Evolutionary conservation across 306 rosid species (phyloP).

Genomic region (Mucuna pruriens): DNA sequence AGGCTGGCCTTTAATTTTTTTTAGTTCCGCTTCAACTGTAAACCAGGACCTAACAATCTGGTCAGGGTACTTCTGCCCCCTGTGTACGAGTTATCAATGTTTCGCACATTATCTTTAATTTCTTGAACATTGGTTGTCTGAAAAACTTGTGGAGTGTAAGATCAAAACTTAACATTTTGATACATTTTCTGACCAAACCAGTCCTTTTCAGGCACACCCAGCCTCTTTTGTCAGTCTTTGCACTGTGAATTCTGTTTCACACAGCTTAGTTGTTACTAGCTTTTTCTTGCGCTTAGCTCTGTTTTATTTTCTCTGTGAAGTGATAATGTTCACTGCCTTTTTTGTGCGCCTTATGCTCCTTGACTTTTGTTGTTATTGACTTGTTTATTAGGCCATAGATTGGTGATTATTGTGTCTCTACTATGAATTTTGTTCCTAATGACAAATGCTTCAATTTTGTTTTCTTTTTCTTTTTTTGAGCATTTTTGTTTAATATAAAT

Average conservation of each 20-base stretch:
- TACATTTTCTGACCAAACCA: neutral
- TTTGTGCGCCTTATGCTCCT: neutral
- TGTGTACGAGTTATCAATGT: neutral
- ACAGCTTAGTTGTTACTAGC: neutral
- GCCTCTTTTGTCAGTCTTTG: neutral
- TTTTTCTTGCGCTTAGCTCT: neutral
- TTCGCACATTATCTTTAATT: neutral
- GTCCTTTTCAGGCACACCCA: neutral
- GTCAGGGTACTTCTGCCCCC: neutral
- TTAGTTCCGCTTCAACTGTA: neutral
- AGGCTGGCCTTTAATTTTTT: neutral
- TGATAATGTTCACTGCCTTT: neutral
- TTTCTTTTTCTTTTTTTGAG: neutral
- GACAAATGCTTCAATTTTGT: neutral
- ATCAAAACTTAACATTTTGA: neutral
- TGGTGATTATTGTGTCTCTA: neutral
- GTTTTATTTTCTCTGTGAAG: neutral
- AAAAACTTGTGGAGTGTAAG: neutral
- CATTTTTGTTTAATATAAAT: neutral
- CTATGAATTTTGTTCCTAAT: neutral
- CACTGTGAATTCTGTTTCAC: neutral
- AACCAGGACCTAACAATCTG: neutral
- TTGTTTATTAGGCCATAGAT: neutral
- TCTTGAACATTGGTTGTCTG: neutral
- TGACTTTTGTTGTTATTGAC: neutral